These are phyloP conservation scores for Globisporangium paddicum DNA, from an alignment of 352 stramenopile genomes.

Conservation along the genomic window DNA sequence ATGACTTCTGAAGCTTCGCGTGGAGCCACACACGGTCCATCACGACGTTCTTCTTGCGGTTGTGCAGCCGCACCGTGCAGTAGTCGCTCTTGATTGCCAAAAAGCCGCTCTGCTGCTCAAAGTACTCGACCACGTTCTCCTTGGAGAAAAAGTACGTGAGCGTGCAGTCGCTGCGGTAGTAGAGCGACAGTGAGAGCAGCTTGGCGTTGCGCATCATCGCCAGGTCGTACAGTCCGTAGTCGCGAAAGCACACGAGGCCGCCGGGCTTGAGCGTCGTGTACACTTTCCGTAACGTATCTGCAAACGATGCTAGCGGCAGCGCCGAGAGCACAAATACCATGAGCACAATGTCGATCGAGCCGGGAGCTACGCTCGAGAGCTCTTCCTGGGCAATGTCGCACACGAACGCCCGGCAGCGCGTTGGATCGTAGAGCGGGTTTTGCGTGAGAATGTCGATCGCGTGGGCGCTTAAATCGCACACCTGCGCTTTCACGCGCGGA, in stretches of 20 bases:
- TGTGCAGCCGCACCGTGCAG: too few species aligned
- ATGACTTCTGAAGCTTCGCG: too few species aligned
- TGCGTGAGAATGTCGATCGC: constrained; percentile 64
- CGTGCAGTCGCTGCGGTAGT: too few species aligned
- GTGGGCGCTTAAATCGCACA: constrained; percentile 81
- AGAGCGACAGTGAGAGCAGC: background rate
- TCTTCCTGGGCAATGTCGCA: constrained; percentile 64
- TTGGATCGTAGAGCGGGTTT: constrained; percentile 38
- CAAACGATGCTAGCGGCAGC: constrained; percentile 54
- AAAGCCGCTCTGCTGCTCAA: too few species aligned
- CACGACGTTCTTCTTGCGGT: too few species aligned
- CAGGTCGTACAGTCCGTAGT: background rate
- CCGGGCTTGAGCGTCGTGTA: constrained; percentile 37
- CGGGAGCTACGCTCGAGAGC: constrained; percentile 32
- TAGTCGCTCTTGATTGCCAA: too few species aligned
- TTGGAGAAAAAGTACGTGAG: too few species aligned
- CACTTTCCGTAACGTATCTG: constrained; percentile 24
- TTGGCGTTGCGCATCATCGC: too few species aligned
- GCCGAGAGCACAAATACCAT: constrained; percentile 80
- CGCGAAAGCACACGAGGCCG: constrained; percentile 46
- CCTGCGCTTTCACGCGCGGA: constrained; percentile 60
- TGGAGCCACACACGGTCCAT: too few species aligned
- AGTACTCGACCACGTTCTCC: too few species aligned
- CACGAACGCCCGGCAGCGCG: constrained; percentile 64
- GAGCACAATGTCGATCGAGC: constrained; percentile 72